Evolutionary conservation across 306 rosid genomes (phyloP), one percentile per base, ranked within the genome.

Genomic region (Inga oerstediana): DNA sequence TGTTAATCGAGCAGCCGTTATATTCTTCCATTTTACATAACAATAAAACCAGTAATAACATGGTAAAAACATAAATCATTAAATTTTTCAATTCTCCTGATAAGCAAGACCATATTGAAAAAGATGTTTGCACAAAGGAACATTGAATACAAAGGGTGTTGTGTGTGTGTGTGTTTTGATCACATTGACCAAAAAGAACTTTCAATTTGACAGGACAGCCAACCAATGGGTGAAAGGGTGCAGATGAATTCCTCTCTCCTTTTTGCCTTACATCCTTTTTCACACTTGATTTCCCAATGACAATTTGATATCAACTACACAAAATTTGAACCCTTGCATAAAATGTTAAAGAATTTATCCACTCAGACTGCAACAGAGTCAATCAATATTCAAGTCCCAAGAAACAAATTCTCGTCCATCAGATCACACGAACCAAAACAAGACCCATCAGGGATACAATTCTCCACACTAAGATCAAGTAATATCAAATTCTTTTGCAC

Each of bases 361-460:
- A 58, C 44, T 72, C 67, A 71, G 83, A 70, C 78, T 49, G 81
- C 83, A 85, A 70, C 74, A 46, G 27, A 84, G 15, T 22, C 66
- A 2, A 69, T 79, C 70, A 75, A 64, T 56, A 72, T 59, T 77
- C 58, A 62, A 72, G 81, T 71, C 88, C 76, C 49, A 49, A 78
- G 22, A 37, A 16, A 27, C 19, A 15, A 65, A 30, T 32, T 65
- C 43, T 32, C 20, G 35, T 30, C 43, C 71, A 65, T 32, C 16
- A 65, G 43, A 32, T 30, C n/a, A 27, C 71, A 32, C 15, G 43
- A 65, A 5, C 16, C n/a, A 4, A 65, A 65, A 65, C 12, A 32
- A 30, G 4, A 32, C 43, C 71, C 22, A 32, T 34, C 11, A 2
- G 3, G 44, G 44, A 32, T 65, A 13, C 43, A 65, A 32, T 32